These are phyloP conservation scores for Aspergillus indologenus DNA, from an alignment of 495 filamentous ascomycete species.

Conservation along the genomic window DNA sequence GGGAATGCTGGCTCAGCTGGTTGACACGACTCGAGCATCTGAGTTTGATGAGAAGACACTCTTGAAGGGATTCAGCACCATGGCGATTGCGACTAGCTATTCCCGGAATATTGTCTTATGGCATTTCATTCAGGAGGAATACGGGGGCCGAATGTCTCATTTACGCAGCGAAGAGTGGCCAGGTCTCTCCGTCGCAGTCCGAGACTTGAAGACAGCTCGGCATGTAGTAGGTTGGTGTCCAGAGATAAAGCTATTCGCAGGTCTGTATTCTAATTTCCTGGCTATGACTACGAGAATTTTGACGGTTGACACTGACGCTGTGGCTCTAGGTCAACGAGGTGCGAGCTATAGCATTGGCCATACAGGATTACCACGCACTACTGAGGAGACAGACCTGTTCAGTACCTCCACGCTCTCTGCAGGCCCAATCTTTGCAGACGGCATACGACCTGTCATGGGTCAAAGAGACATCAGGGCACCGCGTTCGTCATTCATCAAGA, in stretches of 20 bases:
- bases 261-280: constrained; percentile 1
- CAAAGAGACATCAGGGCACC: constrained; percentile 9
- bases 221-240: constrained; percentile 22
- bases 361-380: constrained; percentile 2
- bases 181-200: constrained; percentile 1
- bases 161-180: constrained; percentile 11
- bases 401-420: neutral
- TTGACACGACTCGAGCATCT: constrained; percentile 1
- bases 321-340: constrained; percentile 2
- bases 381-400: neutral
- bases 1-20: constrained; percentile 14
- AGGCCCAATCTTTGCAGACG: constrained; percentile 1
- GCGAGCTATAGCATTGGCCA: constrained; percentile 7
- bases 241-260: constrained; percentile 13
- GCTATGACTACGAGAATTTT: neutral
- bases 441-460: neutral
- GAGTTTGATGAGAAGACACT: constrained; percentile 13
- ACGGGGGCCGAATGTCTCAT: constrained; percentile 17
- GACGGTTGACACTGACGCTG: neutral
- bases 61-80: constrained; percentile 32
- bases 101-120: constrained; percentile 21
- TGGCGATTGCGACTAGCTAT: constrained; percentile 22
- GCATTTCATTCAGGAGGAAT: constrained; percentile 25
- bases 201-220: constrained; percentile 8
- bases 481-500: constrained; percentile 12